Evolutionary conservation across 2,329 filamentous ascomycete species (phyloP).

Genomic region (Ascochyta fabae): DNA sequence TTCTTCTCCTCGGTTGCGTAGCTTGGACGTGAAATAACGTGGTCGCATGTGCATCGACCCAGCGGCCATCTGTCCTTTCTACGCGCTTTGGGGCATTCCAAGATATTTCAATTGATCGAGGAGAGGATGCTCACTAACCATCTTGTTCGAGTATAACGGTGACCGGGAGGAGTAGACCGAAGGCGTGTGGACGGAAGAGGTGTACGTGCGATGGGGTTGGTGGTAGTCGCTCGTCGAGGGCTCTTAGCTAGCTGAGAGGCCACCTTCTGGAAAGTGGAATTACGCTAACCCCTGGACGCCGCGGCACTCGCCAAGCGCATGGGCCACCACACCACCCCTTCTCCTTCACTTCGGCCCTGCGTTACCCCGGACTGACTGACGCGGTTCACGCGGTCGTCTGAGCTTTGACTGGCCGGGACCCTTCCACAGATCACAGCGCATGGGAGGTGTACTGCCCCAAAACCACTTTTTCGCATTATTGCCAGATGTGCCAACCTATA

Average conservation of each 20-base stretch:
- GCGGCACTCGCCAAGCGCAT: constrained; percentile 9
- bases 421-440: background rate
- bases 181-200: constrained; percentile 5
- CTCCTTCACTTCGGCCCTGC: constrained; percentile 11
- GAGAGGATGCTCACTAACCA: constrained; percentile 10
- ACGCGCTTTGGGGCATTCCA: background rate
- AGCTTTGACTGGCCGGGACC: constrained; percentile 6
- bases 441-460: constrained; percentile 6
- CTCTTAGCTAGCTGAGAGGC: constrained; percentile 17
- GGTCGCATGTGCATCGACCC: constrained; percentile 4
- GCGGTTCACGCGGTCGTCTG: background rate
- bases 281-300: constrained; percentile 5
- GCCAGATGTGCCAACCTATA: constrained; percentile 29
- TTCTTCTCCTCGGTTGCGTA: background rate
- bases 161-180: constrained; percentile 15
- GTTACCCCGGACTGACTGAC: constrained; percentile 10
- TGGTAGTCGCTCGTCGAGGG: constrained; percentile 8
- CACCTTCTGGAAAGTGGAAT: constrained; percentile 16
- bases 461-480: constrained; percentile 42
- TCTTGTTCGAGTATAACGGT: background rate
- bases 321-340: constrained; percentile 9
- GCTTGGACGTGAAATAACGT: background rate
- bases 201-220: constrained; percentile 10
- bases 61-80: constrained; percentile 13
- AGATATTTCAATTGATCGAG: constrained; percentile 2